Evolutionary conservation across 352 stramenopile species (phyloP), one percentile per base, ranked within the genome.

Genomic region (Thalassiosira mediterranea): DNA sequence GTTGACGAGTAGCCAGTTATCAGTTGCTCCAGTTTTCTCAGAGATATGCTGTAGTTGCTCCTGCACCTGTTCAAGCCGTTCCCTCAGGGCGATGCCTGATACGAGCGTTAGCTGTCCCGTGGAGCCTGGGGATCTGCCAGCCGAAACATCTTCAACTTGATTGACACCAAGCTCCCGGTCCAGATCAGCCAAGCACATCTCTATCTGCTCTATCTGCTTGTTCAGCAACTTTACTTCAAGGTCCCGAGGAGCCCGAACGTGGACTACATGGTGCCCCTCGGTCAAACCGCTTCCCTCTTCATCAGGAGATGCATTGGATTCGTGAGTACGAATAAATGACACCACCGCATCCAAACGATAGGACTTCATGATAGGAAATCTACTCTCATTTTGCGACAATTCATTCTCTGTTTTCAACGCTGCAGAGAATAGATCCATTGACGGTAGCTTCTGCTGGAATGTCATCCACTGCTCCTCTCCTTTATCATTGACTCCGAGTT

Each of bases 1-100:
- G 80, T 96, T 96, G 68, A 94, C 87, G 15, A 94, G 80, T 52
- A 95, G 54, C 93, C 93, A 96, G 53, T 90, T 67, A 46, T 72
- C 58, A 31, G n/a, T n/a, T n/a, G 66, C 51, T 26, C 13, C 38
- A 11, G 44, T 79, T 59, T 74, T 44, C 31, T 46, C 61, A 61
- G 62, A 54, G 34, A 65, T 47, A 15, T 67, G 7, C 46, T 66
- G 54, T 52, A 77, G 54, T 69, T 74, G 42, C 48, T 77, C 32
- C 13, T 73, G 37, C 21, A 84, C n/a, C 10, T 72, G 19, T 31
- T 56, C 11, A 53, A 48, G 34, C 2, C 63, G 69, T 65, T 76
- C 23, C 53, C 65, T 37, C 32, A 80, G 29, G 7, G 58, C 52
- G 11, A 72, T 60, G 17, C 47, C 38, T 37, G 66, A 66, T 13